Base-by-base conservation (phyloP, 495 filamentous ascomycete species). In the Xylaria bambusicola region DNA sequence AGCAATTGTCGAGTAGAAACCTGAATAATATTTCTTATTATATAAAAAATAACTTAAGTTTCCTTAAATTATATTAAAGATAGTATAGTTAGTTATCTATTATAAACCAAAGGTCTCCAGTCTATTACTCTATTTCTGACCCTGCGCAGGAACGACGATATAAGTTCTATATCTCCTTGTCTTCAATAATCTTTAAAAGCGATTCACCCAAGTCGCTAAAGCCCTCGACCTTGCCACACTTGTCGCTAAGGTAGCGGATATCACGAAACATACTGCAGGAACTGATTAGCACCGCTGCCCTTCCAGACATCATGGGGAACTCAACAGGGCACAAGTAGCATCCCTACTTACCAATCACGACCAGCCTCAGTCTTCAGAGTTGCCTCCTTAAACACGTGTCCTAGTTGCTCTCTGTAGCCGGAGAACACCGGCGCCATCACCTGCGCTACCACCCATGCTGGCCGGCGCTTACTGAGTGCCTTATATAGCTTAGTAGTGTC, bases 371-470 rank as follows among this genome's bases (percentile, higher is more conserved):
- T 87, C 62, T 75, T 79, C 26, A 92, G 75, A 2, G 64, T 67
- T 24, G 84, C 85, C 52, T 87, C 87, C 44, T 80, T 68, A 70
- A 89, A 91, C n/a, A 86, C 88, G 60, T 84, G 84, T 2, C 81
- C 82, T 78, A 88, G 85, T 62, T 91, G 87, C 56, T 87, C 86
- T 42, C 81, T 79, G 67, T 93, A 94, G 66, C 79, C 87, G 50
- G 77, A 80, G 64, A 91, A 92, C 0, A 94, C 88, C 15, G 88
- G 88, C 7, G 76, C 75, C 88, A 93, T 92, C 66, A 94, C 90
- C 80, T 86, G 84, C 36, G 71, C 66, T 0, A 93, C 80, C 2
- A 82, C 83, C 66, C 82, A 79, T 27, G 86, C 86, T 0, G 86
- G 82, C 13, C 93, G 75, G 73, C 89, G 85, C 68, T 86, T 89